phyloP scores from a whole-genome alignment of 257 asterid genomes.

The Solanum paucissectum region DNA sequence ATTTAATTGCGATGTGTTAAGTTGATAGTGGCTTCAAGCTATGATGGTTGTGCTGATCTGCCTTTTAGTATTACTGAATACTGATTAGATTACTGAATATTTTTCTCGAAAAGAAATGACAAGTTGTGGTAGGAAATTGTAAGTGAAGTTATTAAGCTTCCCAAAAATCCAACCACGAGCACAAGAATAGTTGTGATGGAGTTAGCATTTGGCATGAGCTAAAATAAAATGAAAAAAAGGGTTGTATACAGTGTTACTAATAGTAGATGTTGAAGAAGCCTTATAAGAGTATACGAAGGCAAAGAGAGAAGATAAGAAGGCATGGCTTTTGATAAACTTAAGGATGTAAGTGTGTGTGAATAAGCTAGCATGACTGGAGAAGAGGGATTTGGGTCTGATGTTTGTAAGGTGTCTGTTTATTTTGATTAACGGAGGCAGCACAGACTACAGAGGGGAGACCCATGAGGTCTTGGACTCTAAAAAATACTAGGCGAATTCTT shows the following conservation, averaged over 20 bases:
- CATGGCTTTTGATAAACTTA: neutral
- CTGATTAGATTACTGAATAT: neutral
- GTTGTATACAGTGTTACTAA: neutral
- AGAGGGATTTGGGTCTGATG: neutral
- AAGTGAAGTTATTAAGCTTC: neutral
- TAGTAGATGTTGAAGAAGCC: neutral
- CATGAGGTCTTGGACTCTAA: neutral
- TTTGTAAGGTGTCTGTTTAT: neutral
- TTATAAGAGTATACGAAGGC: neutral
- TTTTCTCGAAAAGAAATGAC: neutral
- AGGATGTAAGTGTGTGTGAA: neutral
- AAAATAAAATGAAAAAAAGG: neutral
- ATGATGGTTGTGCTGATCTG: neutral
- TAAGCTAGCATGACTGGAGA: neutral
- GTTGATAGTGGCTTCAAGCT: neutral
- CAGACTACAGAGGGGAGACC: neutral
- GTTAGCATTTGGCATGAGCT: neutral
- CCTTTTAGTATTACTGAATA: neutral
- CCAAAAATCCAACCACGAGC: neutral
- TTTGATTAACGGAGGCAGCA: neutral
- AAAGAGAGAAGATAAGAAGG: neutral
- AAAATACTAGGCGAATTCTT: neutral
- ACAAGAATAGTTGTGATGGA: neutral
- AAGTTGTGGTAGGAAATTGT: neutral
- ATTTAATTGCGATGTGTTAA: neutral